Conservation (phyloP, 2,329 filamentous ascomycete species). For the Microdochium bolleyi region DNA sequence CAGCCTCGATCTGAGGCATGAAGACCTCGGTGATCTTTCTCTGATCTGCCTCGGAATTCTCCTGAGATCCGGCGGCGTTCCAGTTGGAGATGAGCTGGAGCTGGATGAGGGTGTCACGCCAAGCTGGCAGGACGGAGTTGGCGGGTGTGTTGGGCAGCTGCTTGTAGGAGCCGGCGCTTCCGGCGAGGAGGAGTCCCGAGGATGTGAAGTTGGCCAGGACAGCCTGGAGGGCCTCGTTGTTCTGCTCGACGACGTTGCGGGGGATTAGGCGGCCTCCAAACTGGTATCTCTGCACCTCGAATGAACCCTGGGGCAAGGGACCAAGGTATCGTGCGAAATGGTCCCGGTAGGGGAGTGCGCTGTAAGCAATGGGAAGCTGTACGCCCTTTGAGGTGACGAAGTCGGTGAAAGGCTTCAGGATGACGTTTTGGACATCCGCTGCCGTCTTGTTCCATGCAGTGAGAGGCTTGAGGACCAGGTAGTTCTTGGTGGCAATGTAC, state of each 20-base stretch:
- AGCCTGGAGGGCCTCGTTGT: slow-evolving; percentile 18
- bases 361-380: slow-evolving; percentile 11
- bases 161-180: slow-evolving; percentile 18
- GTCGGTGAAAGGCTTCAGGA: slow-evolving; percentile 22
- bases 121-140: slow-evolving; percentile 27
- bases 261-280: slow-evolving; percentile 28
- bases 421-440: slow-evolving; percentile 13
- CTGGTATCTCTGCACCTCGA: slow-evolving; percentile 22
- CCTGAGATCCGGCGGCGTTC: slow-evolving; percentile 6
- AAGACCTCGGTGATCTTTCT: slow-evolving; percentile 19
- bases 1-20: slow-evolving; percentile 15
- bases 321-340: slow-evolving; percentile 26
- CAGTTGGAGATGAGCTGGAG: slow-evolving; percentile 16
- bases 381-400: slow-evolving; percentile 16
- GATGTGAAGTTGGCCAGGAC: slow-evolving; percentile 20
- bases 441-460: slow-evolving; percentile 18
- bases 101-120: slow-evolving; percentile 24
- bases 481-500: slow-evolving; percentile 24
- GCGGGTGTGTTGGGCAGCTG: slow-evolving; percentile 15
- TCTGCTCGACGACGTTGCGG: slow-evolving; percentile 17
- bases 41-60: slow-evolving; percentile 13
- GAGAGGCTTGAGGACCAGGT: slow-evolving; percentile 13
- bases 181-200: slow-evolving; percentile 19
- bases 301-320: slow-evolving; percentile 22
- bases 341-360: slow-evolving; percentile 19